Evolutionary conservation across 2,329 filamentous ascomycete genomes (phyloP), one percentile per base, ranked within the genome.

Genomic region (Cytospora piceicola): DNA sequence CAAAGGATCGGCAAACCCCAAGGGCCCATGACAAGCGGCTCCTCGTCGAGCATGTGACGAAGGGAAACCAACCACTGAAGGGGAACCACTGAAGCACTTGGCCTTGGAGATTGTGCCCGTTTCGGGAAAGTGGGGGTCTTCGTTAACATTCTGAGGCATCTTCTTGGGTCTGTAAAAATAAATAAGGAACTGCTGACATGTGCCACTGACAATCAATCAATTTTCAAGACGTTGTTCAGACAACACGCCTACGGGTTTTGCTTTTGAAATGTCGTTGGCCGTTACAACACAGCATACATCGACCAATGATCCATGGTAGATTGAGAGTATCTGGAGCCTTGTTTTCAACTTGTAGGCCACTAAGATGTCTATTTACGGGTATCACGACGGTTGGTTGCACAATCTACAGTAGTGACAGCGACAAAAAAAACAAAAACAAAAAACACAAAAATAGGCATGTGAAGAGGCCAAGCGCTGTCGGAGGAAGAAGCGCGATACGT

Each of bases 31-130:
- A 62, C 54, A 58, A 59, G 58, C 54, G 62, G 62, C 55, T 62
- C 46, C 46, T 39, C 54, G 42, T 46, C 46, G 66, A 67, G 58
- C 66, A 67, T 67, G 66, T 67, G 66, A 67, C 55, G 62, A 32
- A 22, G 46, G 58, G 29, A 14, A 32, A 24, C 51, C 34, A 52
- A 36, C 52, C 57, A 56, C 20, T 51, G 36, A 57, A 34, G 54
- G 11, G 4, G 4, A 34, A 8, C 32, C 32, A 34, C 32, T 34
- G 32, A 29, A 29, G n/a, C n/a, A n/a, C 30, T 34, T 34, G 42
- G 39, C 49, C 42, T 24, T 17, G 20, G 51, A 34, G 32, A 32
- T 36, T 32, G 36, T 56, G 36, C 36, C 52, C 36, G 52, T 62
- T 62, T 56, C 24, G 60, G 53, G 12, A 8, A 20, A 27, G 53